These are phyloP conservation scores for Neurospora intermedia DNA, from an alignment of 495 filamentous ascomycete species.

Conservation along the genomic window DNA sequence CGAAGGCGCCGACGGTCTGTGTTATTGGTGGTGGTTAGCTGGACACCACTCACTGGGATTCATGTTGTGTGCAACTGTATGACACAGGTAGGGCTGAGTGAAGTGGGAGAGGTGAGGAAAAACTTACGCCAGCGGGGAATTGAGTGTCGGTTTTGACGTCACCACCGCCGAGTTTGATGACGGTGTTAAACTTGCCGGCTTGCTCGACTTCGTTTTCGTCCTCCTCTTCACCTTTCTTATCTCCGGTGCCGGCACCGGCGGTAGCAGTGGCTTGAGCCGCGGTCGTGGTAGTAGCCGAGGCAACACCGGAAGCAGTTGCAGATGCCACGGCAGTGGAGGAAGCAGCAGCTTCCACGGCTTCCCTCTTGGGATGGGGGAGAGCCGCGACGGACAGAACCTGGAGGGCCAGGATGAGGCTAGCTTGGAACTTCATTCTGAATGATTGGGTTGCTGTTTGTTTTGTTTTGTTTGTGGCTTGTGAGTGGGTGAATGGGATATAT, in stretches of 20 bases:
- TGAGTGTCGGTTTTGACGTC: constrained; percentile 19
- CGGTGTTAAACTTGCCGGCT: constrained; percentile 12
- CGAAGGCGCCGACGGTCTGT: constrained; percentile 23
- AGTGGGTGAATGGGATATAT: background rate
- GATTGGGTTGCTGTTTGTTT: background rate
- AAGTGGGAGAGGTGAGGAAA: too few relatives aligned
- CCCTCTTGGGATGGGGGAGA: constrained; percentile 8
- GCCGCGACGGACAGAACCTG: constrained; percentile 17
- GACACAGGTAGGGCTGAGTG: background rate
- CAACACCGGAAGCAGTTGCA: background rate
- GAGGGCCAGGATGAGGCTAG: constrained; percentile 13
- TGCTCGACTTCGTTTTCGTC: constrained; percentile 19
- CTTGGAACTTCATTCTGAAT: constrained; percentile 17
- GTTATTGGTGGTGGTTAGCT: background rate
- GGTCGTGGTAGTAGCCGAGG: constrained; percentile 4
- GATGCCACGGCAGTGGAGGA: background rate
- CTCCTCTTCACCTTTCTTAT: constrained; percentile 7
- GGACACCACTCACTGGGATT: too few relatives aligned
- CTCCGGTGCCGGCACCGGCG: background rate
- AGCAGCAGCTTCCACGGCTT: background rate
- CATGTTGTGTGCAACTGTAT: background rate
- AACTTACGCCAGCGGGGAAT: constrained; percentile 21
- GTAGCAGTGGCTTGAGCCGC: constrained; percentile 4
- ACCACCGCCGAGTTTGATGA: constrained; percentile 14
- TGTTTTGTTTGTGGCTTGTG: background rate